Conservation (phyloP, 768 basidiomycete species). For the Saitozyma podzolica region DNA sequence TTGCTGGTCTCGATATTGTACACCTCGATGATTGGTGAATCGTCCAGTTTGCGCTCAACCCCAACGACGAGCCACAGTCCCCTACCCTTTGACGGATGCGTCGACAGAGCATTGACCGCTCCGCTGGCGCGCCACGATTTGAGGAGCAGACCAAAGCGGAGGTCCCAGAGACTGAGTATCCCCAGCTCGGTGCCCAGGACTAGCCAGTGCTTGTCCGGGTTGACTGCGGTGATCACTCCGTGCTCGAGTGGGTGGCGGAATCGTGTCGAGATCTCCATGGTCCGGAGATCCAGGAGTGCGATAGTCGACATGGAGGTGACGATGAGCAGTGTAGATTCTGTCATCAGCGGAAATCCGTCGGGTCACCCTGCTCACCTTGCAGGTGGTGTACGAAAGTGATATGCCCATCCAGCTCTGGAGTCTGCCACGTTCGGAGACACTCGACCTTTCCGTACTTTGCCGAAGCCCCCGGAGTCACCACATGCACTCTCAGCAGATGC, state of each 20-base stretch:
- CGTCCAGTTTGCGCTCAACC: slow-evolving; percentile 57
- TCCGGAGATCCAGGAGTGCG: slow-evolving; percentile 75
- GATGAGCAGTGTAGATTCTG: slow-evolving; percentile 77
- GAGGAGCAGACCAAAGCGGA: slow-evolving; percentile 84
- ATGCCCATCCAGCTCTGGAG: slow-evolving; percentile 24
- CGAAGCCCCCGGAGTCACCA: slow-evolving; percentile 17
- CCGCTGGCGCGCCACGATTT: slow-evolving; percentile 79
- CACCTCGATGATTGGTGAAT: slow-evolving; percentile 68
- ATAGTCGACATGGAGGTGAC: slow-evolving; percentile 79
- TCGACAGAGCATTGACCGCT: slow-evolving; percentile 56
- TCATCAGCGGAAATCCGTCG: slow-evolving; percentile 13
- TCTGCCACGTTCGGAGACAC: slow-evolving; percentile 34
- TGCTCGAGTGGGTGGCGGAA: slow-evolving; percentile 83
- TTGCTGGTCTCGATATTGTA: slow-evolving; percentile 86
- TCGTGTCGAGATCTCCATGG: slow-evolving; percentile 71
- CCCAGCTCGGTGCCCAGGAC: slow-evolving; percentile 84
- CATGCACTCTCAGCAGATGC: slow-evolving; percentile 47
- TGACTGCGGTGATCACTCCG: slow-evolving; percentile 82
- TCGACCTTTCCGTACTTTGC: slow-evolving; percentile 44
- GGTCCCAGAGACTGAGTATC: slow-evolving; percentile 87
- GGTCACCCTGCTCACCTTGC: slow-evolving; percentile 23
- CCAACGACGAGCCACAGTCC: slow-evolving; percentile 91
- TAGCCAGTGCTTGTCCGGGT: slow-evolving; percentile 81
- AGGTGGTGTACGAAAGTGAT: slow-evolving; percentile 29
- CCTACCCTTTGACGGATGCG: slow-evolving; percentile 83